Evolutionary conservation across 2,329 filamentous ascomycete species (phyloP).

Genomic region (Fusarium mundagurra): DNA sequence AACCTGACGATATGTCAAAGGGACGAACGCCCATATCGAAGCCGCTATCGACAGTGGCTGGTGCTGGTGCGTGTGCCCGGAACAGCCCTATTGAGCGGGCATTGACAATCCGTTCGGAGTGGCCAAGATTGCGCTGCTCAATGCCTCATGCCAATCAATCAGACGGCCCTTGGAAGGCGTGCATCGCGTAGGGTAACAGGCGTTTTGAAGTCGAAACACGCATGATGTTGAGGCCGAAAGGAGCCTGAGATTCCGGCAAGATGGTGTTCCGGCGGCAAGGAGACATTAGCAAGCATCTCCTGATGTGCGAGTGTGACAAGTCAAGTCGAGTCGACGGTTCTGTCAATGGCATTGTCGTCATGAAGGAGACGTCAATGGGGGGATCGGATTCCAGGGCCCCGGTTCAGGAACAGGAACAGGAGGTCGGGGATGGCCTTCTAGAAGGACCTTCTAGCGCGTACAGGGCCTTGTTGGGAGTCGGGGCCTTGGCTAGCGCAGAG

Average conservation of each 20-base stretch:
- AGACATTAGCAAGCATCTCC: constrained; percentile 24
- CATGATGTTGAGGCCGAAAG: constrained; percentile 32
- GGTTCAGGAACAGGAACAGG: constrained; percentile 34
- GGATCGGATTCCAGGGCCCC: constrained; percentile 39
- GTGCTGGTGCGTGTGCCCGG: constrained; percentile 9
- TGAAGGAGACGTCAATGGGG: constrained; percentile 29
- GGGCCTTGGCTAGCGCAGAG: constrained; percentile 4
- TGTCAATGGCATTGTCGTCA: constrained; percentile 35
- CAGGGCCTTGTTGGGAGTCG: constrained; percentile 31
- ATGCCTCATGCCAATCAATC: constrained; percentile 37
- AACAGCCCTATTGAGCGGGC: constrained; percentile 36
- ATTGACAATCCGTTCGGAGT: constrained; percentile 24
- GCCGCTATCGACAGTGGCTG: constrained; percentile 13
- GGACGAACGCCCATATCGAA: constrained; percentile 4
- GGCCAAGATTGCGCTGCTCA: constrained; percentile 41
- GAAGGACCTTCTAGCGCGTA: constrained; percentile 43
- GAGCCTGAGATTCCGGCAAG: constrained; percentile 12
- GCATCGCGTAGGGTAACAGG: constrained; percentile 29
- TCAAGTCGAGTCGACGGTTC: constrained; percentile 12
- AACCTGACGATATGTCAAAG: constrained; percentile 11
- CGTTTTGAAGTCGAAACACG: constrained; percentile 34
- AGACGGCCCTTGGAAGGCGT: constrained; percentile 18
- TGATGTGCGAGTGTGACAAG: constrained; percentile 28
- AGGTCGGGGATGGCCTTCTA: constrained; percentile 42
- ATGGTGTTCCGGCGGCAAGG: constrained; percentile 24